Evolutionary conservation across 805 yeast species (phyloP).

Genomic region (Barnettozyma vustinii): DNA sequence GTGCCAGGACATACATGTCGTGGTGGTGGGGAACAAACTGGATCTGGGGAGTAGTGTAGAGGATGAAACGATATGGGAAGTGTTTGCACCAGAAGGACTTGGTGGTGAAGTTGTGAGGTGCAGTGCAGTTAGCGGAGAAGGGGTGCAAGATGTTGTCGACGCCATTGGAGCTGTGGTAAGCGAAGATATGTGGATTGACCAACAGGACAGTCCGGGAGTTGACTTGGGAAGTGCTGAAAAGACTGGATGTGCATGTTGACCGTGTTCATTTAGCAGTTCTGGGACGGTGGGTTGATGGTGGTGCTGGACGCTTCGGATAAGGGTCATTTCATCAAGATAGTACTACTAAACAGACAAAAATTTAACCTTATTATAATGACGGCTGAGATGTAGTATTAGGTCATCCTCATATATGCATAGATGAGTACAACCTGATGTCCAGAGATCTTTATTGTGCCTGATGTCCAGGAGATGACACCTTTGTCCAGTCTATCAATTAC

Average conservation of each 20-base stretch:
- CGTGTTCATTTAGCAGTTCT: not conserved
- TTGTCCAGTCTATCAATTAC: not conserved
- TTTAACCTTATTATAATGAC: too few species aligned
- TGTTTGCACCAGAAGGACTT: not conserved
- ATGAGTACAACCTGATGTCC: too few species aligned
- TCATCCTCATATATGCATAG: too few species aligned
- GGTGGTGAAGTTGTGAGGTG: not conserved
- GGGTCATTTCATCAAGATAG: too few species aligned
- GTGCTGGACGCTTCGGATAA: too few species aligned
- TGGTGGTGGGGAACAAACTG: constrained; percentile 80
- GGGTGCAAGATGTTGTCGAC: not conserved
- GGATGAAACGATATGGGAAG: not conserved
- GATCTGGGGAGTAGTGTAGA: constrained; percentile 40
- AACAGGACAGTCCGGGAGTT: not conserved
- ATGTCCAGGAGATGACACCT: too few species aligned
- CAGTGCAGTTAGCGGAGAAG: constrained; percentile 1
- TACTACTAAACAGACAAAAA: too few species aligned
- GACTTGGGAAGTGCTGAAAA: not conserved
- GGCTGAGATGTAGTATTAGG: too few species aligned
- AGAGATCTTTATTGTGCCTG: too few species aligned
- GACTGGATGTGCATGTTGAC: not conserved
- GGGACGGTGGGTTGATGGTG: not conserved
- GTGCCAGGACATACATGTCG: constrained; percentile 65
- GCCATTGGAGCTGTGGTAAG: not conserved
- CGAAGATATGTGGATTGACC: not conserved